Evolutionary conservation across 148 eudicot genomes (phyloP).

Genomic region (Polygonum aviculare): DNA sequence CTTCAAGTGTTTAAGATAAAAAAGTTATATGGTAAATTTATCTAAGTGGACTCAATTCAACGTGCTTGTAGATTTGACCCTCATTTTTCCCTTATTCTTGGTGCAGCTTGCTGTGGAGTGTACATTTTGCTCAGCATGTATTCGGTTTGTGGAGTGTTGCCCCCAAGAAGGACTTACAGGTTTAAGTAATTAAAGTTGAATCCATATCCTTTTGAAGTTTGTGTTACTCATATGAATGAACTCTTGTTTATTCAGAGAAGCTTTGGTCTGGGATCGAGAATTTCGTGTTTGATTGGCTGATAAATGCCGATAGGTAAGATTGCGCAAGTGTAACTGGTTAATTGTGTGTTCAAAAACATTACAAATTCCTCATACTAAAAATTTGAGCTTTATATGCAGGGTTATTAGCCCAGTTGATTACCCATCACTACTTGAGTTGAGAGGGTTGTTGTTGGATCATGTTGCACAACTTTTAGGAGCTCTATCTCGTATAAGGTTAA

Average conservation of each 20-base stretch:
- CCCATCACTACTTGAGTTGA: constrained; percentile 92
- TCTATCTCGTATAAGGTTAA: constrained; percentile 82
- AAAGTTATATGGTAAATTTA: background rate
- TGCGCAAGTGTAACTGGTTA: background rate
- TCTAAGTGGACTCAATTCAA: background rate
- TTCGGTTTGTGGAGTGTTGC: constrained; percentile 96
- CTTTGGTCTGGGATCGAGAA: constrained; percentile 98
- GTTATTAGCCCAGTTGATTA: constrained; percentile 95
- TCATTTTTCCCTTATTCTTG: background rate
- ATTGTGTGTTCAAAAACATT: too few species aligned
- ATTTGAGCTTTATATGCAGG: constrained; percentile 34
- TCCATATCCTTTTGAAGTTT: background rate
- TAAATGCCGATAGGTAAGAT: constrained; percentile 93
- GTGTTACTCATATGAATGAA: constrained; percentile 10
- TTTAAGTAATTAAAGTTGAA: constrained; percentile 15
- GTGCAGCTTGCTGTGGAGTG: constrained; percentile 98
- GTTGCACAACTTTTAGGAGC: constrained; percentile 98
- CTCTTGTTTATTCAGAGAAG: constrained; percentile 50
- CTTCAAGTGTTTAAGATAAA: background rate
- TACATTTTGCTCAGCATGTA: constrained; percentile 98
- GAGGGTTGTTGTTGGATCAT: constrained; percentile 80
- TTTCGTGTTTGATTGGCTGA: constrained; percentile 96
- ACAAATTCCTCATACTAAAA: background rate
- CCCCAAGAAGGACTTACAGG: constrained; percentile 99
- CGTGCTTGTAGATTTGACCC: too few species aligned